Evolutionary conservation across 805 yeast genomes (phyloP), one percentile per base, ranked within the genome.

Genomic region (Nakazawaea ernobii): DNA sequence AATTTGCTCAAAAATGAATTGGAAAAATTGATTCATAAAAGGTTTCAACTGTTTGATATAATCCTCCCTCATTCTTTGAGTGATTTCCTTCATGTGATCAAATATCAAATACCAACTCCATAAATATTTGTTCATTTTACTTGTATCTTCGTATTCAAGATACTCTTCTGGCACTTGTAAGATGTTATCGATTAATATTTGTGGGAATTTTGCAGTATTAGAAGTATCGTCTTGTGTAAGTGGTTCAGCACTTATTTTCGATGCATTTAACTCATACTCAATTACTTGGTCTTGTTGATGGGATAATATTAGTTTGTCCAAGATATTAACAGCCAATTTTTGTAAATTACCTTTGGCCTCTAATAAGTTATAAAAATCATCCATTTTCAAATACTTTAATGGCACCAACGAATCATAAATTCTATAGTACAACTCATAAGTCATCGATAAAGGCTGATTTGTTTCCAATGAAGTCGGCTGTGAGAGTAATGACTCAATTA

Each of bases 91-190:
- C 59, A 89, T 85, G 60, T 80, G 80, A 28, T 66, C 67, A 52
- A 86, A 71, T 0, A 86, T 61, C 46, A 87, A 66, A 51, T 65
- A 67, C 95, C 95, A 90, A 48, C 79, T 67, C 82, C 86, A 83
- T 32, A 84, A 54, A 57, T 76, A 84, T 17, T 61, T 67, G 28
- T 72, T 57, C 39, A 71, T 59, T 3, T 58, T 59, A 28, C 54
- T 49, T 20, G 64, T 67, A 26, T 68, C 67, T 37, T 72, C 74
- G 46, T 56, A 54, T 26, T 66, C 77, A 27, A 71, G 51, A 48
- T 69, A 70, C 24, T 70, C 74, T 32, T 60, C 57, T 4, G 66
- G 59, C 28, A 65, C 56, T 1, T 60, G 54, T 6, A 53, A 45
- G 6, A 76, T 53, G 29, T 58, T 56, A 0, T 63, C 53, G 8